Conservation (phyloP, 1,284 basidiomycete species). For the Malassezia vespertilionis region DNA sequence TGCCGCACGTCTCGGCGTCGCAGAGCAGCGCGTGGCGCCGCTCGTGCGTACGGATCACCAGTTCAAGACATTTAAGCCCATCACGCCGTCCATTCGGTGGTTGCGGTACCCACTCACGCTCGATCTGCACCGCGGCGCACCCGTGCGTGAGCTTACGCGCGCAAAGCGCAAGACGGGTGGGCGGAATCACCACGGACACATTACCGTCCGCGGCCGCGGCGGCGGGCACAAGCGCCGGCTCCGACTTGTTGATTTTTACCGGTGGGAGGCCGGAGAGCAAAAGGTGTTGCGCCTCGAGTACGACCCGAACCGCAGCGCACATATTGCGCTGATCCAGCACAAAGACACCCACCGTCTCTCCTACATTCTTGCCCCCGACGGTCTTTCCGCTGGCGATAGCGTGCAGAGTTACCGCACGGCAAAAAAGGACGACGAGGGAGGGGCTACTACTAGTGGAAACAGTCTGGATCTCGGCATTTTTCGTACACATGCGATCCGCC, state of each 20-base stretch:
- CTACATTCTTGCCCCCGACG: slow-evolving; percentile 86
- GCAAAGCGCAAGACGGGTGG: slow-evolving; percentile 76
- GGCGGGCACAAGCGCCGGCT: slow-evolving; percentile 83
- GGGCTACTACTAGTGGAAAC: slow-evolving; percentile 51
- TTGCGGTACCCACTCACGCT: slow-evolving; percentile 67
- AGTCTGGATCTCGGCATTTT: slow-evolving; percentile 71
- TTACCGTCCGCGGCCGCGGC: slow-evolving; percentile 78
- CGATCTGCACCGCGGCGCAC: slow-evolving; percentile 72
- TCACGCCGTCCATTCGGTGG: slow-evolving; percentile 74
- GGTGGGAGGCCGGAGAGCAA: slow-evolving; percentile 63
- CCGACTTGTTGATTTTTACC: slow-evolving; percentile 72
- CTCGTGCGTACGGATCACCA: slow-evolving; percentile 43
- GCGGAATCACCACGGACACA: slow-evolving; percentile 65
- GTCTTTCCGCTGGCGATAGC: slow-evolving; percentile 72
- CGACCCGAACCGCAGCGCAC: slow-evolving; percentile 83
- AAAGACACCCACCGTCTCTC: slow-evolving; percentile 55
- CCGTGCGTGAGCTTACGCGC: slow-evolving; percentile 67
- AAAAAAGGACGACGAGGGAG: slow-evolving; percentile 7
- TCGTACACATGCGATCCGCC: slow-evolving; percentile 70
- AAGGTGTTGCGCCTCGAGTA: slow-evolving; percentile 90
- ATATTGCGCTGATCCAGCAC: slow-evolving; percentile 74
- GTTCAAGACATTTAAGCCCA: slow-evolving; percentile 82
- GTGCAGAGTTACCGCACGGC: slow-evolving; percentile 68
- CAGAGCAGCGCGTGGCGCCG: slow-evolving; percentile 27
- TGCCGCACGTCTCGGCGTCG: slow-evolving; percentile 34